Percentiles rank a stretch among this genome's conserved stretches.
These are phyloP conservation scores for Colletotrichum viniferum DNA, from an alignment of 2,329 filamentous ascomycete species.

Conservation along the genomic window DNA sequence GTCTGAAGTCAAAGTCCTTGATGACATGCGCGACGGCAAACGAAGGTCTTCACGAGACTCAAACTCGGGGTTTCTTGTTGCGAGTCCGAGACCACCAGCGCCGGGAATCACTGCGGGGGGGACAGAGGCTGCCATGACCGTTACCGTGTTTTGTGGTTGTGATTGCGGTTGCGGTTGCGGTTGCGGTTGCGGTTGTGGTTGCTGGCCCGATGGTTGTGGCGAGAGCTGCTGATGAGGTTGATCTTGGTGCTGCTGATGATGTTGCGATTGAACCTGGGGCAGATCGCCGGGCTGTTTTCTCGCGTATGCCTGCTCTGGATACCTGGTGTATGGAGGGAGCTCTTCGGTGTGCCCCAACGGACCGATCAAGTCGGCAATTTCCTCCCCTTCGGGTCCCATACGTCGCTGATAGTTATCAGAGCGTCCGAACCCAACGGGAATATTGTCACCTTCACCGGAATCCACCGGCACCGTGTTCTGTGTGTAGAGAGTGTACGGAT, in stretches of 20 bases:
- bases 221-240: not conserved
- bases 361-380: slow-evolving; percentile 84
- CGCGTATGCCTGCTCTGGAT: slow-evolving; percentile 74
- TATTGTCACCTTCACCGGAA: slow-evolving; percentile 42
- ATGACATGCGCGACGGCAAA: slow-evolving; percentile 54
- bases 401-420: slow-evolving; percentile 72
- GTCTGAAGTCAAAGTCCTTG: slow-evolving; percentile 56
- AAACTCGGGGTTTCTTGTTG: slow-evolving; percentile 67
- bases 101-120: slow-evolving; percentile 47
- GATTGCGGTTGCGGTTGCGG: not conserved
- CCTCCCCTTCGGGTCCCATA: slow-evolving; percentile 81
- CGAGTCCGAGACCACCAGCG: slow-evolving; percentile 66
- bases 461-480: slow-evolving; percentile 74
- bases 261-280: not conserved
- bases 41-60: slow-evolving; percentile 60
- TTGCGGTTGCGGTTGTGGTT: slow-evolving; percentile 5
- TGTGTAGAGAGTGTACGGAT: slow-evolving; percentile 86
- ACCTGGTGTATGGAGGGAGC: slow-evolving; percentile 88
- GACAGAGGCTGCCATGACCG: slow-evolving; percentile 17
- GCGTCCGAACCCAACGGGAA: slow-evolving; percentile 76
- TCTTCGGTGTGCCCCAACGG: slow-evolving; percentile 90
- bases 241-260: slow-evolving; percentile 16
- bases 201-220: not conserved
- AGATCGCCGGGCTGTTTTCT: slow-evolving; percentile 47
- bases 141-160: not conserved